A percentile compares a stretch with the other conserved stretches of the same genome.
phyloP scores from a whole-genome alignment of 169 alveolate species.

The Plasmodium adleri region DNA sequence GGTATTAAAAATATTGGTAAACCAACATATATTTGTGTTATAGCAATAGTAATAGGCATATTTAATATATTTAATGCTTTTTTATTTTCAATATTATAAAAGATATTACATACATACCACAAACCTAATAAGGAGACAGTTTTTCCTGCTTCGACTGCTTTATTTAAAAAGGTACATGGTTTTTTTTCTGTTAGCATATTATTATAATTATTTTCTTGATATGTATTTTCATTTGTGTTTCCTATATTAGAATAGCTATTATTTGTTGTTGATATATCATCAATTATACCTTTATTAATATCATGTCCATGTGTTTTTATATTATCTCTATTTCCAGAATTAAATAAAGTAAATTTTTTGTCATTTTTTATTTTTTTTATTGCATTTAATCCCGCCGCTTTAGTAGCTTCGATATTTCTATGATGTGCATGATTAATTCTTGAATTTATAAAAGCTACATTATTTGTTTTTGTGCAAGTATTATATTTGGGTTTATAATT shows the following conservation, averaged over 20 bases:
- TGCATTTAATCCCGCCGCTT: not conserved
- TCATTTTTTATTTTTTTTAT: constrained; percentile 19
- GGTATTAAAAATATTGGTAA: constrained; percentile 82
- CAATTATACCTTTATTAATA: constrained; percentile 24
- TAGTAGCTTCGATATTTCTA: too few species aligned
- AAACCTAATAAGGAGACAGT: constrained; percentile 60
- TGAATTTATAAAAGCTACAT: not conserved
- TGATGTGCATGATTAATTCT: constrained; percentile 24
- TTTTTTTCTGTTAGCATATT: constrained; percentile 5
- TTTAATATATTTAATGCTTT: constrained; percentile 83
- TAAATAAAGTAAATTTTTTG: constrained; percentile 23
- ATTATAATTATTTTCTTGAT: not conserved
- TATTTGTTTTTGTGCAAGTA: constrained; percentile 13
- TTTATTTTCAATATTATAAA: constrained; percentile 84
- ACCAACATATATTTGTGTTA: constrained; percentile 84
- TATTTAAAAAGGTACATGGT: constrained; percentile 27
- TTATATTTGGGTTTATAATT: constrained; percentile 56
- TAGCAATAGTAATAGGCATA: constrained; percentile 83
- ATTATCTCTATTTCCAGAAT: constrained; percentile 18
- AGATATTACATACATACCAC: constrained; percentile 83
- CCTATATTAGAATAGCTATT: constrained; percentile 4
- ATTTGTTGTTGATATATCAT: constrained; percentile 44
- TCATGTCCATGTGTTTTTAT: constrained; percentile 9
- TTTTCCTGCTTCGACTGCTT: constrained; percentile 63
- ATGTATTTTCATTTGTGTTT: not conserved